Evolutionary conservation across 202 grass and related monocot genomes (phyloP).

Genomic region (Musa balbisiana): DNA sequence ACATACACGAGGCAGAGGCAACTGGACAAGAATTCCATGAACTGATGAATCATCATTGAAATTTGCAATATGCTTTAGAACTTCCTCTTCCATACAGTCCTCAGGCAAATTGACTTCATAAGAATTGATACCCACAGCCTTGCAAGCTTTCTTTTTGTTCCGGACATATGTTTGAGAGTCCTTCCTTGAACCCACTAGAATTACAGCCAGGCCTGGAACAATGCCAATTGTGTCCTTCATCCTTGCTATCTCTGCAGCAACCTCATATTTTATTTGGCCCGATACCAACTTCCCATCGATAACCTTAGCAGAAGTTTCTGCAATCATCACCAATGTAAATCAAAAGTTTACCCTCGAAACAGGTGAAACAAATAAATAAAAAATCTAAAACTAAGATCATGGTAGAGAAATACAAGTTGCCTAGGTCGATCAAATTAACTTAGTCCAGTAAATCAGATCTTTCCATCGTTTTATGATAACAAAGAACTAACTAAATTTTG

Average conservation of each 20-base stretch:
- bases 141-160: conserved; percentile 91
- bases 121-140: conserved; percentile 78
- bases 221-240: conserved; percentile 61
- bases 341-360: not conserved
- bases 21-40: conserved; percentile 94
- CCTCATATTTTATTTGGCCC: conserved; percentile 69
- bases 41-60: conserved; percentile 74
- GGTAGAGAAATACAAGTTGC: not conserved
- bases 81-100: conserved; percentile 64
- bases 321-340: conserved; percentile 32
- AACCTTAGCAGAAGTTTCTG: conserved; percentile 42
- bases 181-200: conserved; percentile 74
- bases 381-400: not conserved
- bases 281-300: conserved; percentile 78
- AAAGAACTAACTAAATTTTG: not conserved
- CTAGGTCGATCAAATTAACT: too few species aligned
- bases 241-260: conserved; percentile 40
- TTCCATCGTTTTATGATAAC: too few species aligned
- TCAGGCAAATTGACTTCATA: conserved; percentile 74
- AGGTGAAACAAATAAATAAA: not conserved
- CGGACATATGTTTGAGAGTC: conserved; percentile 90
- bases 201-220: conserved; percentile 76
- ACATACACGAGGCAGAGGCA: conserved; percentile 86
- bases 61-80: conserved; percentile 49
- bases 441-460: too few species aligned